Base-by-base conservation (phyloP, 108 stramenopile genomes). In the Aureococcus anophagefferens region DNA sequence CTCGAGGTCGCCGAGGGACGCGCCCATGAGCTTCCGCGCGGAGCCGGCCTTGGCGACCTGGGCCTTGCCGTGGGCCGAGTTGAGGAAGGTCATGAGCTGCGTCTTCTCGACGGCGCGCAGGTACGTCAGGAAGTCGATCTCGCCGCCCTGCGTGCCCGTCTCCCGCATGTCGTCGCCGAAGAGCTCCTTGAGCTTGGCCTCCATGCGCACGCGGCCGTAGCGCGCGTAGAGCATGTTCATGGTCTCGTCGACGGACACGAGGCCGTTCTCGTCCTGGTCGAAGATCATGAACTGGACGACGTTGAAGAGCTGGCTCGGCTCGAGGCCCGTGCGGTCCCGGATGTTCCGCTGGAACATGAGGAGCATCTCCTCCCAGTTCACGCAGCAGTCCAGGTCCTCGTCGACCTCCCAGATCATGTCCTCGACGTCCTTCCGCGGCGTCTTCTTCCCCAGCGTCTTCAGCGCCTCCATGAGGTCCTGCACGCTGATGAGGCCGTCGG, bases 371-470 rank as follows among this genome's bases (percentile, higher is more conserved):
- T 89, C 89, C 93, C 93, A 93, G 75, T 92, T 91, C 32, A 93
- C 74, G 25, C 80, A 83, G 35, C 88, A 89, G 74, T 94, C 93
- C 31, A 91, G 70, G 64, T 92, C 90, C 70, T 94, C 93, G 76
- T 94, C 93, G 25, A 90, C 91, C 74, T 93, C 93, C 93, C 93
- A 93, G 65, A 93, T 88, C 79, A 93, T 89, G 68, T 92, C 89
- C 51, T 88, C 85, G 16, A 91, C 86, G 70, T 92, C 90, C 76
- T 79, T 87, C 76, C 82, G 81, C 28, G 84, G 71, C 7, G 66
- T 44, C 66, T 77, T 81, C 69, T 85, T 87, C 15, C 89, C 90
- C 40, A 93, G 78, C 33, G 73, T 72, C 59, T 81, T 84, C 64
- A 92, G 63, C 37, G 83, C 85, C 34, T 90, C 85, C 7, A 77